Percentiles rank a stretch among this genome's conserved stretches.
phyloP scores from a whole-genome alignment of 1,139 yeast species.

The Taphrina pruni region DNA sequence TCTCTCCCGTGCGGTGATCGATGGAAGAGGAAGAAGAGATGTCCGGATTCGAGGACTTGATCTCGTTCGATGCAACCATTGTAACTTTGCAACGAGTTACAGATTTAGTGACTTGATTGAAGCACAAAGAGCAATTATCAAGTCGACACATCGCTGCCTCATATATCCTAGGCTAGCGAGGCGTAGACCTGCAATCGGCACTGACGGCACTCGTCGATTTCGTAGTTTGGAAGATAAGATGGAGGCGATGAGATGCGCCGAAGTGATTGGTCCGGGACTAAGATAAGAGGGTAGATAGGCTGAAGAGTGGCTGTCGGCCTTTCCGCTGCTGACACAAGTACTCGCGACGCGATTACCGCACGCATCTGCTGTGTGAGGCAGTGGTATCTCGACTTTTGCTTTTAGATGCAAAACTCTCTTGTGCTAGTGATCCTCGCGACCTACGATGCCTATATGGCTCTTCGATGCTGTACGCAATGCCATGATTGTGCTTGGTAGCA shows the following conservation, averaged over 20 bases:
- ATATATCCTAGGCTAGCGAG: neutral
- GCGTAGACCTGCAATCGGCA: neutral
- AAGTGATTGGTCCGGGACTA: slow-evolving; percentile 6
- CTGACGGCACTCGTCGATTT: neutral
- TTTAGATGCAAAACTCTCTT: too few species aligned
- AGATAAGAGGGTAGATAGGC: slow-evolving; percentile 7
- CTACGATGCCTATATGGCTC: too few species aligned
- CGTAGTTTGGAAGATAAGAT: neutral
- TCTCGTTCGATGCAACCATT: neutral
- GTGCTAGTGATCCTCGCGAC: too few species aligned
- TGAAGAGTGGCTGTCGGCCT: slow-evolving; percentile 9
- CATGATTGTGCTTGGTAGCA: too few species aligned
- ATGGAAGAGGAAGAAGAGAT: neutral
- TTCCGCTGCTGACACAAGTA: neutral
- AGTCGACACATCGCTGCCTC: neutral
- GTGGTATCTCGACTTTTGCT: too few species aligned
- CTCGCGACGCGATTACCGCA: too few species aligned
- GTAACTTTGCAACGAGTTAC: neutral
- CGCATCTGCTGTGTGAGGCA: too few species aligned
- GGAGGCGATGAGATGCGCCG: neutral
- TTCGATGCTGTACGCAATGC: too few species aligned
- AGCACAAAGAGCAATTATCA: neutral
- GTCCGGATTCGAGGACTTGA: neutral
- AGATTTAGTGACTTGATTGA: neutral
- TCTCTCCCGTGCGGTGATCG: slow-evolving; percentile 11